Evolutionary conservation across 2,329 filamentous ascomycete species (phyloP).

Genomic region (Ophiostoma sp.): DNA sequence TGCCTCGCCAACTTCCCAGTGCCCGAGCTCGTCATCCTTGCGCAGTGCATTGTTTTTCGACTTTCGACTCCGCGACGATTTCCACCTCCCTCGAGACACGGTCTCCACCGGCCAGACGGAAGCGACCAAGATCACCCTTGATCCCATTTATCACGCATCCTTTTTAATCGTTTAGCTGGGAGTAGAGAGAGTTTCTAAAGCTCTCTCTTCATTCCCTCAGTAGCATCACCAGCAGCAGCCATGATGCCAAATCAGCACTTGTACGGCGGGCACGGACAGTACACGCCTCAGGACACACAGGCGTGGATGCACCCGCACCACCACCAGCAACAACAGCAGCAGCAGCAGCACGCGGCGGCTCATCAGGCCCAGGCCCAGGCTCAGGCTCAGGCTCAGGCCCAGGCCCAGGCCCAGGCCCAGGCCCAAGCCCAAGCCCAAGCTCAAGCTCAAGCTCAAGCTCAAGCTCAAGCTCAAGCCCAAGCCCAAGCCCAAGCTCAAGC

Average conservation of each 20-base stretch:
- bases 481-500: slow-evolving; percentile 32
- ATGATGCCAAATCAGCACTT: slow-evolving; percentile 62
- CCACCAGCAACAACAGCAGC: slow-evolving; percentile 50
- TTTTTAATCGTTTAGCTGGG: neutral
- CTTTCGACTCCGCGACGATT: neutral
- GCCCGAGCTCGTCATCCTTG: neutral
- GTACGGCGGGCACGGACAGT: slow-evolving; percentile 63
- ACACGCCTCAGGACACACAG: slow-evolving; percentile 55
- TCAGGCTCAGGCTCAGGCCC: slow-evolving; percentile 31
- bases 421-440: slow-evolving; percentile 40
- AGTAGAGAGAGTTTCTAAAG: slow-evolving; percentile 8
- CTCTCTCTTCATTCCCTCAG: slow-evolving; percentile 12
- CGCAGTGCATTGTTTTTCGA: neutral
- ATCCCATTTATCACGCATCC: neutral
- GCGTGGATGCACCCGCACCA: slow-evolving; percentile 66
- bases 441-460: slow-evolving; percentile 32
- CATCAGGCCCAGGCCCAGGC: slow-evolving; percentile 31
- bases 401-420: slow-evolving; percentile 52
- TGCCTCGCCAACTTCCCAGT: neutral
- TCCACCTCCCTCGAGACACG: slow-evolving; percentile 4
- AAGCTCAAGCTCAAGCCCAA: slow-evolving; percentile 32
- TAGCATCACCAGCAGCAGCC: slow-evolving; percentile 16
- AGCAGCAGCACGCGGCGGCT: slow-evolving; percentile 20
- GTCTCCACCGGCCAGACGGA: neutral
- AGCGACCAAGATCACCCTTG: slow-evolving; percentile 5